Evolutionary conservation across 176 grass and related monocot species (phyloP), one percentile per base, ranked within the genome.

Genomic region (Oryza coarctata): DNA sequence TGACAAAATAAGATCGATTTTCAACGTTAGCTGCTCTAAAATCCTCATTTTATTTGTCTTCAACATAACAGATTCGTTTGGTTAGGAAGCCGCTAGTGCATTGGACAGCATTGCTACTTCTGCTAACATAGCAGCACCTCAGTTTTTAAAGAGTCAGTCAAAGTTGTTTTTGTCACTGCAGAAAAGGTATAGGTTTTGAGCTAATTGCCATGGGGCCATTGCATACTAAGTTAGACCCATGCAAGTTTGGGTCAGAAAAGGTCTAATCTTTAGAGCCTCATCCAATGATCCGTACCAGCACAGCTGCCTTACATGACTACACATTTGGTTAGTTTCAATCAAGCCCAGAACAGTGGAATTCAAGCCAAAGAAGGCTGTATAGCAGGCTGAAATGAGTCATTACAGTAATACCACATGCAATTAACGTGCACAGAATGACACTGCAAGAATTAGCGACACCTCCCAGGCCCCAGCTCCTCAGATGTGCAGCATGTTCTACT

Each of bases 381-480:
- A 66, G 39, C 68, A 83, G 75, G 68, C 45, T 73, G 86, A 58
- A 68, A 33, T 72, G 9, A 78, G 74, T 52, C 65, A 65, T 67
- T 71, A 65, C 14, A 34, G 40, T 17, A 26, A 26, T 63, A 63
- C 36, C 30, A 50, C 50, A 70, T 71, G 66, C 34, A 30, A 9
- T 13, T n/a, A 63, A 45, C 52, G 41, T 72, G 32, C 65, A 63
- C 13, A 63, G 6, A 20, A 50, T 43, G 29, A 15, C 41, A 30
- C 57, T 39, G 55, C 22, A 23, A 78, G 36, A 81, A 35, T 41
- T 50, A 50, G 65, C 40, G 20, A 28, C 39, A 49, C 4, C 62
- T 77, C 18, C 30, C 30, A 71, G 65, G 9, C 61, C 79, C 76
- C 30, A 71, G 65, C 12, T 68, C 79, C 76, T 70, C 45, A 38